A percentile compares a stretch with the other conserved stretches of the same genome.
Evolutionary conservation across 108 stramenopile genomes (phyloP).

Genomic region (Halocafeteria seosinensis): DNA sequence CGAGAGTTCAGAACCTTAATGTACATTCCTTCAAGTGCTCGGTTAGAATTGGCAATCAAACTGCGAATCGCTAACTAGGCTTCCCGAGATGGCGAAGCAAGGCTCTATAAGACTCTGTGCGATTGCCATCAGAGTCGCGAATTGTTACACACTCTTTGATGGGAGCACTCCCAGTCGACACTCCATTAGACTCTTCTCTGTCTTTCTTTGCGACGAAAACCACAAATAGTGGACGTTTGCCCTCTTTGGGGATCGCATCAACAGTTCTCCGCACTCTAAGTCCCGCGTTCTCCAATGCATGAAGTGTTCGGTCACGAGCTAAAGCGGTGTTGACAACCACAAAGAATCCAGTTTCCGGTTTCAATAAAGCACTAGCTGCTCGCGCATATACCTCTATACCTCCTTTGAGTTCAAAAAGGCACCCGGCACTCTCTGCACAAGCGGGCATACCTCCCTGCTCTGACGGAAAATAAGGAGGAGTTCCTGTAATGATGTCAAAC

Average conservation of each 20-base stretch:
- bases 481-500: conserved; percentile 18
- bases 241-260: not conserved
- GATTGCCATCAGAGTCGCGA: not conserved
- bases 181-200: not conserved
- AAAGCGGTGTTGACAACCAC: not conserved
- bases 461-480: conserved; percentile 19
- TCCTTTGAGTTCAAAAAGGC: conserved; percentile 10
- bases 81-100: not conserved
- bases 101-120: not conserved
- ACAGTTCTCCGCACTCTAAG: not conserved
- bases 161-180: not conserved
- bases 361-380: conserved; percentile 4
- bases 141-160: not conserved
- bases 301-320: not conserved
- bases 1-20: too few relatives aligned
- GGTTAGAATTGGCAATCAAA: too few relatives aligned
- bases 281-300: not conserved
- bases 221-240: not conserved
- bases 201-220: not conserved
- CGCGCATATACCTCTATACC: conserved; percentile 12
- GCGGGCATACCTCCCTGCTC: too few relatives aligned
- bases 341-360: not conserved
- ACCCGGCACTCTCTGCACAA: not conserved
- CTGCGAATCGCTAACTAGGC: too few relatives aligned
- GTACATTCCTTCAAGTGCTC: too few relatives aligned